Evolutionary conservation across 73 alveolate genomes (phyloP).

Genomic region (Paramecium pentaurelia): DNA sequence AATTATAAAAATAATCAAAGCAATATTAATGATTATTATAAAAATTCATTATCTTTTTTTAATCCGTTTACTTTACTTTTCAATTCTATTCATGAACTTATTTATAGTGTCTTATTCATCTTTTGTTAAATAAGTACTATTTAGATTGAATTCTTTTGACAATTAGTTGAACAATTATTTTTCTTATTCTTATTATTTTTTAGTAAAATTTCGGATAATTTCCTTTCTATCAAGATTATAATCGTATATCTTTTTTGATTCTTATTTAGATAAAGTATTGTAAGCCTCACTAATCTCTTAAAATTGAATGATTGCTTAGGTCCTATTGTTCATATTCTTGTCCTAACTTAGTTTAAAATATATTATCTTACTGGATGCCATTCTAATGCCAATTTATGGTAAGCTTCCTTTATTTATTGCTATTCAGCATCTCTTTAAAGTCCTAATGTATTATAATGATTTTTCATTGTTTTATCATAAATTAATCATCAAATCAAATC

Average conservation of each 20-base stretch:
- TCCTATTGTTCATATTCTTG: background rate
- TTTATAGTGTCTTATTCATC: constrained; percentile 15
- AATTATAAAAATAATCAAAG: background rate
- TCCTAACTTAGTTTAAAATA: background rate
- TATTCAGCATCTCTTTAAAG: background rate
- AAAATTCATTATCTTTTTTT: background rate
- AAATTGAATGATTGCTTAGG: background rate
- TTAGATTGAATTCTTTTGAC: background rate
- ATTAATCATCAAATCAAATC: background rate
- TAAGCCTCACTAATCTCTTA: background rate
- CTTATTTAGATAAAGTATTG: background rate
- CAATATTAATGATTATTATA: background rate
- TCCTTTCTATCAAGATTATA: background rate
- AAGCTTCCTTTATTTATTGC: background rate
- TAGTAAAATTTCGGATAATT: background rate
- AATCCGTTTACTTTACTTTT: background rate
- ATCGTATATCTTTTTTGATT: background rate
- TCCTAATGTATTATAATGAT: constrained; percentile 29
- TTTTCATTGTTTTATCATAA: background rate
- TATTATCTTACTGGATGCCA: constrained; percentile 34
- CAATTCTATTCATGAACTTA: background rate
- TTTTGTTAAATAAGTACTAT: background rate
- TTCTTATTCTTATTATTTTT: background rate
- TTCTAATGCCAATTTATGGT: background rate
- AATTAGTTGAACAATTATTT: background rate